Evolutionary conservation across 305 asterid species (phyloP), one percentile per base, ranked within the genome.

Genomic region (Petunia hybrid): DNA sequence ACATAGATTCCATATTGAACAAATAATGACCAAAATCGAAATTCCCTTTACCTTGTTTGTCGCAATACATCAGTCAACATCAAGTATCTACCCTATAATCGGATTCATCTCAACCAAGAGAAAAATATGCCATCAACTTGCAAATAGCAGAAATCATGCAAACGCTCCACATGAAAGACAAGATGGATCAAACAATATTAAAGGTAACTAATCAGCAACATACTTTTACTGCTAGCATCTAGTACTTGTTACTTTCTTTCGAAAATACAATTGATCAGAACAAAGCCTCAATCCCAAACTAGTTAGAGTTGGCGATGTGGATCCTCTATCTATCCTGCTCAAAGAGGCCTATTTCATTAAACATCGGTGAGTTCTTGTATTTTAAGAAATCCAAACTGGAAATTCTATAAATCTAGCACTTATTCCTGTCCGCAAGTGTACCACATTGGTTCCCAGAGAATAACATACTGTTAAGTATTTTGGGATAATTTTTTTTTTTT

Each of bases 201-300:
- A 73, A 73, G 78, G 46, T 73, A 51, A 51, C 46, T 73, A 73
- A 73, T 73, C 35, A 73, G 31, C 10, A 39, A 39, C 71, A 65
- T 39, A 39, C 13, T 64, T 65, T 39, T 39, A 65, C 71, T 39
- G 40, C 5, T 45, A 69, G 22, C 76, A 71, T 10, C 61, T 8
- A 71, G 31, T 43, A 71, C 35, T 5, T 22, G 0, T 9, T 70
- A 31, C 46, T 46, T 48, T 71, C 61, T 71, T 10, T 31, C 43
- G 12, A 48, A 57, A 71, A 71, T 46, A 71, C 77, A 48, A 71
- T 46, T 48, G 31, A 56, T 56, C 16, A 46, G 48, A 31, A 71
- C 43, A 45, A 2, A 5, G 43, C 77, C 31, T 35, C 31, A 67
- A 16, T 67, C 39, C 42, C 7, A 10, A 67, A 67, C 39, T 42